Base-by-base conservation (phyloP, 192 early-diverging fungal species). In the Gigaspora rosea region DNA sequence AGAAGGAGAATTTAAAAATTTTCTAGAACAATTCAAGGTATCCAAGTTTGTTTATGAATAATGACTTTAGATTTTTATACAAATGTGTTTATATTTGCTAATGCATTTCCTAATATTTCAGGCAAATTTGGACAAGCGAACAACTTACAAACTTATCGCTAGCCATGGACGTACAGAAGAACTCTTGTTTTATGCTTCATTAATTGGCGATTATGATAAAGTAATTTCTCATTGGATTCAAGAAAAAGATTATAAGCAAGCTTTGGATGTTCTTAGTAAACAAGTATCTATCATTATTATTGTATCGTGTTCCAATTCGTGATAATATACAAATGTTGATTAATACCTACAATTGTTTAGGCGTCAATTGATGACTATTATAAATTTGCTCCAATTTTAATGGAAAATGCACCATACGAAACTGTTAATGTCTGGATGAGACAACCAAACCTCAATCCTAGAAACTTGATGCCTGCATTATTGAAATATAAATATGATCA, bases 381-480 rank as follows among this genome's bases (percentile, higher is more conserved):
- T 86, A 92, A 93, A 78, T 96, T 92, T 82, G 92, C 95, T 1
- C 90, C 94, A 0, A 84, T 88, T 0, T 85, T 99, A 58, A 94
- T 99, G 90, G 91, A 93, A 76, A 86, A 93, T 59, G 86, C 88
- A 58, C 95, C 98, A 1, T 87, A 87, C 33, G 95, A 95, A 35
- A 88, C 94, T 36, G 95, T 99, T 11, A 90, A 93, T 69, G 84
- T 90, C 2, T 95, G 95, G 91, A 96, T 95, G 86, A 87, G 92
- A 48, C 91, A 94, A 78, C 85, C 94, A 5, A 88, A 93, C 54
- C 79, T 99, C 66, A 92, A 93, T 35, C 90, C 96, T 3, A 85
- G 92, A 80, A 85, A 91, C 68, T 87, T 99, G 18, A 92, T 99
- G 69, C 97, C 96, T 7, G 87, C 96, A 0, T 84, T 99, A 13